Conservation (phyloP, 2,329 filamentous ascomycete species). For the Parastagonospora avenae region DNA sequence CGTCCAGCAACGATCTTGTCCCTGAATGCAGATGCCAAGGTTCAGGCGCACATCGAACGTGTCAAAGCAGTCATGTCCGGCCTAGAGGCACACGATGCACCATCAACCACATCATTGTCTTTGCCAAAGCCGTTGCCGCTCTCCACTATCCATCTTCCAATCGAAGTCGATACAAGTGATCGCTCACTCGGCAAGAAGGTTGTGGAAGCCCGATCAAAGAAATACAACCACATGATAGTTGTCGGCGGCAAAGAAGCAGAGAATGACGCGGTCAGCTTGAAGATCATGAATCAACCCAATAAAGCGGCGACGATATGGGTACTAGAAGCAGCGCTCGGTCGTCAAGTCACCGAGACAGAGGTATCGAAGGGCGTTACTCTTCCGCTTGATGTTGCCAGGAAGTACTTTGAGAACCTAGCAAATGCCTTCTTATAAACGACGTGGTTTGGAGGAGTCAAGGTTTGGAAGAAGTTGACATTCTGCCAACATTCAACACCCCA, state of each 20-base stretch:
- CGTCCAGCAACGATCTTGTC: conserved; percentile 76
- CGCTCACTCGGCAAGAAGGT: conserved; percentile 72
- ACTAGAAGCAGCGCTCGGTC: conserved; percentile 42
- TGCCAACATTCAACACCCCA: too few relatives aligned
- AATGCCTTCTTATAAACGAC: conserved; percentile 30
- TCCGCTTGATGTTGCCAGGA: conserved; percentile 25
- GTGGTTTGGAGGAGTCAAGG: too few relatives aligned
- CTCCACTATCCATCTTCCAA: conserved; percentile 65
- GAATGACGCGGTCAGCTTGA: conserved; percentile 29
- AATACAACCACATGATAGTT: conserved; percentile 75
- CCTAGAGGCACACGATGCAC: conserved; percentile 20
- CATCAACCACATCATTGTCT: conserved; percentile 4
- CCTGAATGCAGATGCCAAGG: conserved; percentile 65
- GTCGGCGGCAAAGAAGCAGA: conserved; percentile 59
- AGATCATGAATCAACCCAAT: conserved; percentile 47
- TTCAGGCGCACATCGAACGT: conserved; percentile 57
- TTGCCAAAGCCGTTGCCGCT: conserved; percentile 51
- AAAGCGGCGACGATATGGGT: conserved; percentile 25
- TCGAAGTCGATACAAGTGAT: conserved; percentile 72
- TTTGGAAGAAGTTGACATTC: too few relatives aligned
- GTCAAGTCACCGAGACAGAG: conserved; percentile 18
- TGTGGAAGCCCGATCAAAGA: conserved; percentile 70
- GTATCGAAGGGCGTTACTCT: conserved; percentile 19
- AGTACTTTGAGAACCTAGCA: conserved; percentile 37
- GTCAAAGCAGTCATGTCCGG: conserved; percentile 42